phyloP scores from a whole-genome alignment of 768 basidiomycete species.

The Tricholomella constricta region DNA sequence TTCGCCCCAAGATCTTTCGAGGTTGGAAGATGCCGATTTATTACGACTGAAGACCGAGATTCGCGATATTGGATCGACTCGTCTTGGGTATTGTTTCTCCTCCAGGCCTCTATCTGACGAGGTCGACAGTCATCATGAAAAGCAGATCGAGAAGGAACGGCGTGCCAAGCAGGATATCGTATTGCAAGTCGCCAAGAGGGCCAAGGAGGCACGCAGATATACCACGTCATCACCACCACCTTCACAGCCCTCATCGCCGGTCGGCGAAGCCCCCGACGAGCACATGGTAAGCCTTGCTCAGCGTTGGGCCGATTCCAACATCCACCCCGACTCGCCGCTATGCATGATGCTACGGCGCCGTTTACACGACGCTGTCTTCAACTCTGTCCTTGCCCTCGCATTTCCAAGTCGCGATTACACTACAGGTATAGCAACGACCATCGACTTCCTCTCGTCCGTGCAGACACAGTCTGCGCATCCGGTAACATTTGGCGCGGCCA shows the following conservation, averaged over 20 bases:
- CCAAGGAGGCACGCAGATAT: constrained; percentile 44
- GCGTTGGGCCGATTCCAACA: constrained; percentile 71
- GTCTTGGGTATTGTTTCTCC: constrained; percentile 62
- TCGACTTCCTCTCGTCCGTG: constrained; percentile 25
- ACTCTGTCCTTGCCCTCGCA: constrained; percentile 53
- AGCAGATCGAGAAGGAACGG: constrained; percentile 55
- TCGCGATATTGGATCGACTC: constrained; percentile 64
- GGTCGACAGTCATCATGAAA: constrained; percentile 18
- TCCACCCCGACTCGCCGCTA: constrained; percentile 61
- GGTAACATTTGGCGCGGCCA: constrained; percentile 33
- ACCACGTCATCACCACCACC: constrained; percentile 22
- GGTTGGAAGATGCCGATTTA: constrained; percentile 55
- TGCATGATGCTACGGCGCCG: constrained; percentile 61
- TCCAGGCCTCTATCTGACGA: constrained; percentile 25
- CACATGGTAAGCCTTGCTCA: constrained; percentile 60
- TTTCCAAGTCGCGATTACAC: constrained; percentile 48
- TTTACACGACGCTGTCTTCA: constrained; percentile 64
- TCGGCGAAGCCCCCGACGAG: constrained; percentile 46
- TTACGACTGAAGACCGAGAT: constrained; percentile 72
- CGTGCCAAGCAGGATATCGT: constrained; percentile 64
- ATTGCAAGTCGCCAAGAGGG: constrained; percentile 75
- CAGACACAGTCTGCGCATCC: constrained; percentile 15
- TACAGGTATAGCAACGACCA: constrained; percentile 28
- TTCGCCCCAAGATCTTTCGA: constrained; percentile 31
- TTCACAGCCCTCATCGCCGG: constrained; percentile 26